Evolutionary conservation across 306 rosid genomes (phyloP).

Genomic region (Castanea crenata): DNA sequence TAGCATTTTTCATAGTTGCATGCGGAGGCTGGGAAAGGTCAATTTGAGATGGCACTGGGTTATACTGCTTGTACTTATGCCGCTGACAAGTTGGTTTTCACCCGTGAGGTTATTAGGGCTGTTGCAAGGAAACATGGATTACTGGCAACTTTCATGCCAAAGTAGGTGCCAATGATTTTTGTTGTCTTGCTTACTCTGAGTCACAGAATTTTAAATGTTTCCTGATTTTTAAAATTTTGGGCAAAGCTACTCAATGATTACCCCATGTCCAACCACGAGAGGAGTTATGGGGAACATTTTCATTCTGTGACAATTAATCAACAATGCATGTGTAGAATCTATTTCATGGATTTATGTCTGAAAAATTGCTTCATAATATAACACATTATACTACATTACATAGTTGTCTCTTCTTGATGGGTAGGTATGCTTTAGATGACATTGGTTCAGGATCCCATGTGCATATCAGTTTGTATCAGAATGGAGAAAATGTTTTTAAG

Average conservation of each 20-base stretch:
- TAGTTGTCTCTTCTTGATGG: constrained; percentile 24
- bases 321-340: not conserved
- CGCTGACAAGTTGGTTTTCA: constrained; percentile 67
- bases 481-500: constrained; percentile 75
- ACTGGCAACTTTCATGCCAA: constrained; percentile 86
- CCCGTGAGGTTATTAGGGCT: constrained; percentile 76
- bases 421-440: constrained; percentile 72
- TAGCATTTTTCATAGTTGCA: constrained; percentile 50
- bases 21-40: constrained; percentile 89
- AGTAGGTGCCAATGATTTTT: constrained; percentile 48
- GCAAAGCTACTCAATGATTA: not conserved
- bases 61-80: constrained; percentile 58
- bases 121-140: constrained; percentile 77
- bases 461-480: constrained; percentile 78
- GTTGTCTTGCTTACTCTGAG: not conserved
- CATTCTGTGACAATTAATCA: not conserved
- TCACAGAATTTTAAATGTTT: not conserved
- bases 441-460: constrained; percentile 92
- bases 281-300: not conserved
- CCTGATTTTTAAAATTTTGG: not conserved
- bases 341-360: not conserved
- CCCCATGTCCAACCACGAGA: not conserved
- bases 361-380: not conserved
- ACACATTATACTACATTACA: constrained; percentile 18
- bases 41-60: constrained; percentile 69